phyloP scores from a whole-genome alignment of 2,329 filamentous ascomycete species.

The Coniochaeta sp. region DNA sequence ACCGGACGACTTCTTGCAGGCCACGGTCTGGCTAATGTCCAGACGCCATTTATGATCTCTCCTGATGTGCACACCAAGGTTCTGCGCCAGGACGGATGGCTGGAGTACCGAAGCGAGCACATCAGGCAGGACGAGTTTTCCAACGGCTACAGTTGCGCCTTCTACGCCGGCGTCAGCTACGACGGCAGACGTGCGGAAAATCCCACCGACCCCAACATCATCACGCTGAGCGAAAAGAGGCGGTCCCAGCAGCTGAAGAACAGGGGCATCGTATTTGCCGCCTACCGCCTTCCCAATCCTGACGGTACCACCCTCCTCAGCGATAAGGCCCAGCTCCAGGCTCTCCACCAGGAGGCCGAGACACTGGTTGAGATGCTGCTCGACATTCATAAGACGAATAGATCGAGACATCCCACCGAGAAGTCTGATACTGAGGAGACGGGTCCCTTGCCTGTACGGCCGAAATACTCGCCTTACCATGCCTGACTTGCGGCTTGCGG shows the following conservation, averaged over 20 bases:
- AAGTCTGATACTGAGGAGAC: not conserved
- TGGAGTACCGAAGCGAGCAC: slow-evolving; percentile 40
- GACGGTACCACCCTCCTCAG: slow-evolving; percentile 27
- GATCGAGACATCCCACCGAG: not conserved
- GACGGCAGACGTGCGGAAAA: not conserved
- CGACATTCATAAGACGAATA: slow-evolving; percentile 30
- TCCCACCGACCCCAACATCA: slow-evolving; percentile 12
- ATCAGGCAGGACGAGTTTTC: slow-evolving; percentile 36
- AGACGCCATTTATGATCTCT: slow-evolving; percentile 44
- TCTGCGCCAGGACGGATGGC: slow-evolving; percentile 41
- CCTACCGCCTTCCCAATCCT: slow-evolving; percentile 39
- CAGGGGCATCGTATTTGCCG: slow-evolving; percentile 47
- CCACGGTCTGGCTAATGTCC: slow-evolving; percentile 42
- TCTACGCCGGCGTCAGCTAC: slow-evolving; percentile 32
- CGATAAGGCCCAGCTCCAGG: slow-evolving; percentile 32
- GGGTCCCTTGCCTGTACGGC: not conserved
- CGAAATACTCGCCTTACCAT: not conserved
- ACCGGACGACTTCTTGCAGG: slow-evolving; percentile 46
- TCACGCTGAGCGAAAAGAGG: not conserved
- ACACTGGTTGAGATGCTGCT: slow-evolving; percentile 44
- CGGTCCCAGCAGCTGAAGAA: slow-evolving; percentile 21
- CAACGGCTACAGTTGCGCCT: slow-evolving; percentile 45
- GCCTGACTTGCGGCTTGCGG: not conserved
- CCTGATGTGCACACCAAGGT: slow-evolving; percentile 41
- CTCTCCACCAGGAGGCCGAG: slow-evolving; percentile 41